phyloP scores from a whole-genome alignment of 2,329 filamentous ascomycete genomes.

The Claviceps sp. region DNA sequence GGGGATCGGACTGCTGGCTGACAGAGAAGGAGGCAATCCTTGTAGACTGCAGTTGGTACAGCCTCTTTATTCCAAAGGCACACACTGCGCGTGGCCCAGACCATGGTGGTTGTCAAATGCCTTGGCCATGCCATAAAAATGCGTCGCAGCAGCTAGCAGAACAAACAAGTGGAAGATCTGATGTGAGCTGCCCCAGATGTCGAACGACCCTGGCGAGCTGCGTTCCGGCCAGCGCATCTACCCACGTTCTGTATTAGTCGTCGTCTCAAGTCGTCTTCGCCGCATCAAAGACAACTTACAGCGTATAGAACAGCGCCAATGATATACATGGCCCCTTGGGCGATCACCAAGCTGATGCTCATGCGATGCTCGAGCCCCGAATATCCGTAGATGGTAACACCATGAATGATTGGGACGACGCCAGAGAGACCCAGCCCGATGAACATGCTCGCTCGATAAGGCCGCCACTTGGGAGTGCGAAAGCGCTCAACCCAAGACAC shows the following conservation, averaged over 20 bases:
- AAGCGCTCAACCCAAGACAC: constrained; percentile 75
- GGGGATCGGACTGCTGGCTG: background rate
- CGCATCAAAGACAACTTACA: constrained; percentile 29
- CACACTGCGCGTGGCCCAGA: constrained; percentile 38
- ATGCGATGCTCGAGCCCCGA: constrained; percentile 56
- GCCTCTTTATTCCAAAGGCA: constrained; percentile 5
- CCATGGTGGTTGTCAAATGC: constrained; percentile 80
- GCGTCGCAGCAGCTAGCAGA: constrained; percentile 64
- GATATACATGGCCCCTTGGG: constrained; percentile 76
- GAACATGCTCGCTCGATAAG: constrained; percentile 82
- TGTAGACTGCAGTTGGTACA: too few species aligned
- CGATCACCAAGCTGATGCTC: constrained; percentile 64
- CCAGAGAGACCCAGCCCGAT: constrained; percentile 75
- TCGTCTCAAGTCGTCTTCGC: background rate
- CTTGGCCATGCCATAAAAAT: constrained; percentile 67
- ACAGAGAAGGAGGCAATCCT: background rate
- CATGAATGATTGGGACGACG: constrained; percentile 71
- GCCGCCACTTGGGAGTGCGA: constrained; percentile 68
- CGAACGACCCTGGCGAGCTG: constrained; percentile 62
- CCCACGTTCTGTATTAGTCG: background rate
- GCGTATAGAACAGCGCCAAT: constrained; percentile 78
- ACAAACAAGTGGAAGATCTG: constrained; percentile 94
- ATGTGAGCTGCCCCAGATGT: constrained; percentile 87
- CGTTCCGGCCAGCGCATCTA: constrained; percentile 73
- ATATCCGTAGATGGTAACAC: constrained; percentile 53